Evolutionary conservation across 2,329 filamentous ascomycete genomes (phyloP), one percentile per base, ranked within the genome.

Genomic region (Atkinsonella texensis): DNA sequence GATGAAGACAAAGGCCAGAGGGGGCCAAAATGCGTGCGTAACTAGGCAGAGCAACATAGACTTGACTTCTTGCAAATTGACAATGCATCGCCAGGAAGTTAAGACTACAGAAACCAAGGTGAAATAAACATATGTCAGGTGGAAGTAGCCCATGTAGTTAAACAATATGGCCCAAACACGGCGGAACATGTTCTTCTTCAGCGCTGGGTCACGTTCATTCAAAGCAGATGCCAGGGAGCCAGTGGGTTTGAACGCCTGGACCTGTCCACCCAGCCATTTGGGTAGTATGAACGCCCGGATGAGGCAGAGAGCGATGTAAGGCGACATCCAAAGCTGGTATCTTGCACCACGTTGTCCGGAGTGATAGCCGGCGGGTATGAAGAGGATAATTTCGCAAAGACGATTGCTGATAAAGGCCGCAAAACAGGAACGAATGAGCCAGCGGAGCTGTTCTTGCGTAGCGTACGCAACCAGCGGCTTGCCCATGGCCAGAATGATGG

Each of bases 21-120:
- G 80, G 6, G 79, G 79, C 80, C 80, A 83, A 65, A 76, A 77
- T 12, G 77, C 77, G 60, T 82, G 78, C 0, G 78, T 81, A 41
- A 83, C 60, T 4, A 84, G 66, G 56, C 72, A 73, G 46, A 75
- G 59, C 15, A 80, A 65, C n/a, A 72, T 64, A 10, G 69, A 67
- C 55, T 64, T 64, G 35, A 66, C 63, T 4, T 63, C 60, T 18
- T 65, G 59, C 23, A 71, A 62, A 15, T 66, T 58, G 38, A 67
- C 61, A 57, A 76, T 72, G 61, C 72, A 76, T 53, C 74, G 73
- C 64, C 74, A 79, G 6, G 71, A 71, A 2, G 73, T 75, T 47
- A 76, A 59, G 7, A 70, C 68, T 35, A 78, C 75, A 2, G 69
- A 74, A 5, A 74, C 67, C 17, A 79, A 65, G 3, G 74, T 76